phyloP scores from a whole-genome alignment of 495 filamentous ascomycete genomes.

The Penicillium herquei region DNA sequence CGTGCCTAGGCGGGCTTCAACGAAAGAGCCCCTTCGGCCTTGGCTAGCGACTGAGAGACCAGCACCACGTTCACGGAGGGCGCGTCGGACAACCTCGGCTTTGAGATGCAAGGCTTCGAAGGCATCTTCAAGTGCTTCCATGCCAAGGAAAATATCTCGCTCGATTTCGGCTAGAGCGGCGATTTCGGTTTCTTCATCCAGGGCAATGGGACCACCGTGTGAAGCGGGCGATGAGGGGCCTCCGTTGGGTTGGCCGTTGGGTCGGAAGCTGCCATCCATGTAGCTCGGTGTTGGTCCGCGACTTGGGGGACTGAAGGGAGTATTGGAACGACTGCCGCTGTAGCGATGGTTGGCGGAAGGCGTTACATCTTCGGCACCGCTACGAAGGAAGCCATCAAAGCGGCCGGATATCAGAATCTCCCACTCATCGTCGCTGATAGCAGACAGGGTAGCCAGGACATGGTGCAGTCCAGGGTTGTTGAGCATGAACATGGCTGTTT shows the following conservation, averaged over 20 bases:
- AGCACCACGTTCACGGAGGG: conserved; percentile 74
- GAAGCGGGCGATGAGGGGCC: conserved; percentile 35
- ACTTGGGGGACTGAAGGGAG: conserved; percentile 37
- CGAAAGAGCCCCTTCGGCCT: conserved; percentile 56
- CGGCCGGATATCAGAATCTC: conserved; percentile 94
- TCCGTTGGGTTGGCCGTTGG: conserved; percentile 39
- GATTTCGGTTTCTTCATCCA: conserved; percentile 95
- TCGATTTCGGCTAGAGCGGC: conserved; percentile 86
- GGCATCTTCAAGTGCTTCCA: conserved; percentile 93
- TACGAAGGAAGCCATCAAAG: conserved; percentile 96
- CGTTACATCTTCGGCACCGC: conserved; percentile 70
- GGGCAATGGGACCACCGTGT: conserved; percentile 66
- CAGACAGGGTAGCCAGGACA: conserved; percentile 81
- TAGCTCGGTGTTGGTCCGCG: conserved; percentile 39
- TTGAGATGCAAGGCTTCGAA: conserved; percentile 88
- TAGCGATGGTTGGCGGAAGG: conserved; percentile 28
- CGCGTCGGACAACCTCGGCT: conserved; percentile 76
- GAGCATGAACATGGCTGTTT: conserved; percentile 84
- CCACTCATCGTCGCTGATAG: conserved; percentile 87
- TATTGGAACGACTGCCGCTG: conserved; percentile 43
- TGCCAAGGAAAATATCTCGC: conserved; percentile 85
- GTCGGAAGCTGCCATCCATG: conserved; percentile 37
- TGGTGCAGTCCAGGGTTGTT: conserved; percentile 79
- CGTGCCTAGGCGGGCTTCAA: conserved; percentile 57
- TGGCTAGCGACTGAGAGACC: conserved; percentile 78